These are phyloP conservation scores for Macrotyloma uniflorum DNA, from an alignment of 306 rosid species.

Conservation along the genomic window DNA sequence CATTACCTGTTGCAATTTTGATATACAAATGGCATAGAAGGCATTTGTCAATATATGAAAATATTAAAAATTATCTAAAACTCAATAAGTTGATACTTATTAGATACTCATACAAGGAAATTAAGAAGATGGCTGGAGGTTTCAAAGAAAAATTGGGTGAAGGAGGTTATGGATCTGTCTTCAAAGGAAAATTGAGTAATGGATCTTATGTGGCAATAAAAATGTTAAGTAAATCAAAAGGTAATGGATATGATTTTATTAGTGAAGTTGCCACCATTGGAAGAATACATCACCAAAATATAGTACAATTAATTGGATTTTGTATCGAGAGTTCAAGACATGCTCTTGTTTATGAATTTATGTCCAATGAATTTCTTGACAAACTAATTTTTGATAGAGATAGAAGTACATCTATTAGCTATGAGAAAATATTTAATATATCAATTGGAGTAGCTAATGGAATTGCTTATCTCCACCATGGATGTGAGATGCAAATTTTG, in stretches of 20 bases:
- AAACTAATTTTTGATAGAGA: not conserved
- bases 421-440: not conserved
- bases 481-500: not conserved
- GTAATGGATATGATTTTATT: no score
- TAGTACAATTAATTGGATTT: not conserved
- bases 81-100: not conserved
- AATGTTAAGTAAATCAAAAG: no score
- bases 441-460: not conserved
- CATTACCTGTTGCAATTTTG: no score
- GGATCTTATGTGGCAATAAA: not conserved
- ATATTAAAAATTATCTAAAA: no score
- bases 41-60: no score
- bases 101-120: no score
- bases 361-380: not conserved
- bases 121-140: not conserved
- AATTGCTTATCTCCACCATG: not conserved
- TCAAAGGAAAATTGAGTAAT: not conserved
- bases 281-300: no score
- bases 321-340: not conserved
- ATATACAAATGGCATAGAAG: not conserved
- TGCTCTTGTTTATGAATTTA: not conserved
- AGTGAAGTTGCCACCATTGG: no score
- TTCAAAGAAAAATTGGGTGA: not conserved
- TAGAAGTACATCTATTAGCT: not conserved
- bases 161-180: not conserved